phyloP scores from a whole-genome alignment of 805 yeast species.

The Kodamaea hsintzibuensis region DNA sequence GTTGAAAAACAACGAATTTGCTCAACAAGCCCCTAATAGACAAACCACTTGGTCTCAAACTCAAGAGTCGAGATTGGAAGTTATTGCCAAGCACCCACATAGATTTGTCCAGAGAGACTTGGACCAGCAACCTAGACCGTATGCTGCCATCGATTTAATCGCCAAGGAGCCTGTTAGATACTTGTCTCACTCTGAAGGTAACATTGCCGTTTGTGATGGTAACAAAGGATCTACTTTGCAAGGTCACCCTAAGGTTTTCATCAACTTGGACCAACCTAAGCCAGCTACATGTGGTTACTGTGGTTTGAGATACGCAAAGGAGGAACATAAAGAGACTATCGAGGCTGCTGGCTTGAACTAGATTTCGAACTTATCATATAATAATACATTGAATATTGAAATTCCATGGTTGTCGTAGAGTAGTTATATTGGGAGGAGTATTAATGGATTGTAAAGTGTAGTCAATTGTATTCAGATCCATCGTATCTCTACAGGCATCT shows the following conservation, averaged over 20 bases:
- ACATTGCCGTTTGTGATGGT: slow-evolving; percentile 83
- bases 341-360: slow-evolving; percentile 21
- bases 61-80: slow-evolving; percentile 61
- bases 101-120: slow-evolving; percentile 75
- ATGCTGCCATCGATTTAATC: slow-evolving; percentile 82
- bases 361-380: neutral
- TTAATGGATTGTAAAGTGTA: no score
- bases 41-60: slow-evolving; percentile 67
- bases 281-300: slow-evolving; percentile 80
- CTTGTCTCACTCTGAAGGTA: slow-evolving; percentile 47
- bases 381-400: neutral
- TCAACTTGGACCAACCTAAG: slow-evolving; percentile 76
- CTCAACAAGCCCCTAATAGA: slow-evolving; percentile 77
- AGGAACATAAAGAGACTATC: slow-evolving; percentile 44
- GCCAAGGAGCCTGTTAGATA: slow-evolving; percentile 70
- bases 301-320: slow-evolving; percentile 65
- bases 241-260: slow-evolving; percentile 84
- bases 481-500: no score
- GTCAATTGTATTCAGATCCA: no score
- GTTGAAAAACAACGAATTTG: slow-evolving; percentile 25
- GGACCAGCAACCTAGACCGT: slow-evolving; percentile 69
- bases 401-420: no score
- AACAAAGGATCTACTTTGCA: slow-evolving; percentile 64
- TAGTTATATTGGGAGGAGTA: no score
- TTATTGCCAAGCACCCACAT: slow-evolving; percentile 50